A percentile compares a stretch with the other conserved stretches of the same genome.
These are phyloP conservation scores for Solanum arcanum DNA, from an alignment of 257 asterid species.

Conservation along the genomic window DNA sequence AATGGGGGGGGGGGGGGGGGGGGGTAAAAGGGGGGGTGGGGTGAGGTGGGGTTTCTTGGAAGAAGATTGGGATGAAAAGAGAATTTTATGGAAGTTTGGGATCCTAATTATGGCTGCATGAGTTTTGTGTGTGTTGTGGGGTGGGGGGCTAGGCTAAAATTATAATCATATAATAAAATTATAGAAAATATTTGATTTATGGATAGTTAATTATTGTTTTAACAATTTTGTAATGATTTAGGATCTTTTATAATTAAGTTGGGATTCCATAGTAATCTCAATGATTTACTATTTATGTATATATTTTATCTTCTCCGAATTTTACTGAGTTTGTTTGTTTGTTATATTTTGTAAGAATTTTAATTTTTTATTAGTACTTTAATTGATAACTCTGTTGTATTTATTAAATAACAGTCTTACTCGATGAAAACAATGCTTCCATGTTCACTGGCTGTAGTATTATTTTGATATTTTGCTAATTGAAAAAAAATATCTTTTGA, in stretches of 20 bases:
- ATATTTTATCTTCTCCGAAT: background rate
- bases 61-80: background rate
- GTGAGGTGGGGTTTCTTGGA: background rate
- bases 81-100: background rate
- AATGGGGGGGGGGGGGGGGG: background rate
- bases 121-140: background rate
- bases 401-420: background rate
- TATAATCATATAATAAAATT: too few species aligned
- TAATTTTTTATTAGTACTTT: too few species aligned
- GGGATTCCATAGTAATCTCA: background rate
- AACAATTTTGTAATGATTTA: too few species aligned
- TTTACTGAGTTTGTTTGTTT: background rate
- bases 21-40: too few species aligned
- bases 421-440: background rate
- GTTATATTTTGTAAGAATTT: too few species aligned
- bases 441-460: too few species aligned
- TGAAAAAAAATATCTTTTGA: too few species aligned
- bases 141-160: background rate
- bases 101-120: background rate
- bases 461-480: too few species aligned
- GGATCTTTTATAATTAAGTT: background rate
- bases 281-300: background rate
- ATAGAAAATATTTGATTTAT: too few species aligned
- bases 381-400: too few species aligned
- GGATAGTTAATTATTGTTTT: background rate